A percentile compares a stretch with the other conserved stretches of the same genome.
These are phyloP conservation scores for Cadophora sp. DNA, from an alignment of 2,329 filamentous ascomycete species.

Conservation along the genomic window DNA sequence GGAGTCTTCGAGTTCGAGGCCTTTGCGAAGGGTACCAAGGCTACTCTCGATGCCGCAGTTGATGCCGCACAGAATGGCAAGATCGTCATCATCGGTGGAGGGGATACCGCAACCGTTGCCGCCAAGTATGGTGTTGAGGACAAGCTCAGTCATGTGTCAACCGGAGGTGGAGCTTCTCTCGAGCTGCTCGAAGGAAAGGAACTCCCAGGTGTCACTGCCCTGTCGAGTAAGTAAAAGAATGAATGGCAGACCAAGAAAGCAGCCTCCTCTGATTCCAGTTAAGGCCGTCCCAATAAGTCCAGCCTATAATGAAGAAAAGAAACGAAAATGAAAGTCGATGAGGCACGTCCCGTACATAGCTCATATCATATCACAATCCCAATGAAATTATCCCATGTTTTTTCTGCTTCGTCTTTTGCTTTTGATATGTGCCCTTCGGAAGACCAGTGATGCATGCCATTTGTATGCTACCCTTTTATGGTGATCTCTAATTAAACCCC, in stretches of 20 bases:
- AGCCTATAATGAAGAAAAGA: conserved; percentile 38
- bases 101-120: conserved; percentile 96
- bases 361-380: conserved; percentile 30
- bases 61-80: conserved; percentile 81
- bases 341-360: conserved; percentile 34
- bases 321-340: conserved; percentile 26
- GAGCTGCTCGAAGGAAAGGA: conserved; percentile 99
- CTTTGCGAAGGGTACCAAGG: conserved; percentile 92
- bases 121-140: conserved; percentile 96
- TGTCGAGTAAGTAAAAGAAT: conserved; percentile 74
- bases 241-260: conserved; percentile 29
- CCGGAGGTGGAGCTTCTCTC: conserved; percentile 91
- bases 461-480: conserved; percentile 41
- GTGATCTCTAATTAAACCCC: conserved; percentile 34
- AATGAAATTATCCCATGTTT: conserved; percentile 26
- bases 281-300: conserved; percentile 41
- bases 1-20: conserved; percentile 98
- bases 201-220: conserved; percentile 88
- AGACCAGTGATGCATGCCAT: conserved; percentile 35
- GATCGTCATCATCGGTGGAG: conserved; percentile 98
- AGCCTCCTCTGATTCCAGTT: conserved; percentile 41
- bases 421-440: conserved; percentile 29
- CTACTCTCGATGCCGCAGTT: conserved; percentile 88
- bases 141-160: conserved; percentile 98
- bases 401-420: neutral